phyloP scores from a whole-genome alignment of 2,329 filamentous ascomycete species.

The Stagonosporopsis chrysanthemi region DNA sequence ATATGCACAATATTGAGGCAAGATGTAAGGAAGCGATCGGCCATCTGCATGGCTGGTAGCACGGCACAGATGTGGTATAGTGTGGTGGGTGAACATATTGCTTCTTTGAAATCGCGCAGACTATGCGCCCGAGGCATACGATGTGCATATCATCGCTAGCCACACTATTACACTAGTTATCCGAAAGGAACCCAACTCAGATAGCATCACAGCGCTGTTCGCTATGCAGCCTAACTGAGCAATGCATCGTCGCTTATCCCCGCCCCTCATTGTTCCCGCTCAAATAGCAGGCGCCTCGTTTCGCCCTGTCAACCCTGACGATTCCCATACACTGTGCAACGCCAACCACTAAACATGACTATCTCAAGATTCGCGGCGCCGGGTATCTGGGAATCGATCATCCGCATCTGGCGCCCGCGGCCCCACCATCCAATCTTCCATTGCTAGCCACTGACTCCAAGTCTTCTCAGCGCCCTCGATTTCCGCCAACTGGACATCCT shows the following conservation, averaged over 20 bases:
- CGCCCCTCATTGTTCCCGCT: slow-evolving; percentile 21
- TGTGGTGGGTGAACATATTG: slow-evolving; percentile 3
- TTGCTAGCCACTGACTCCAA: slow-evolving; percentile 95
- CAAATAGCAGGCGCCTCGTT: slow-evolving; percentile 15
- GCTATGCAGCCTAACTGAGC: slow-evolving; percentile 17
- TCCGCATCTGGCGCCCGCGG: slow-evolving; percentile 69
- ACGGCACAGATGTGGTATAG: slow-evolving; percentile 1
- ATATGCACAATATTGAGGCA: neutral
- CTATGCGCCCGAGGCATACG: slow-evolving; percentile 2
- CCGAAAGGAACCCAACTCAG: slow-evolving; percentile 6
- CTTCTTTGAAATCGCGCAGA: slow-evolving; percentile 12
- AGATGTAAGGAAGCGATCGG: neutral
- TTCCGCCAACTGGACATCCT: slow-evolving; percentile 77
- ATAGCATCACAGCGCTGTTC: slow-evolving; percentile 1
- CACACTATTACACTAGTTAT: slow-evolving; percentile 13
- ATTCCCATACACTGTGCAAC: slow-evolving; percentile 27
- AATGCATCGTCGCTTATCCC: slow-evolving; percentile 23
- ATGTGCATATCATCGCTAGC: slow-evolving; percentile 6
- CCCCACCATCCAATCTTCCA: slow-evolving; percentile 99
- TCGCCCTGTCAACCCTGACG: slow-evolving; percentile 19
- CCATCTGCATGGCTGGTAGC: neutral
- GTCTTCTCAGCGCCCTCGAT: slow-evolving; percentile 80
- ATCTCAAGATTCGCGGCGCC: slow-evolving; percentile 32
- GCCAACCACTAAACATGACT: slow-evolving; percentile 30
- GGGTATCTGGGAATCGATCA: slow-evolving; percentile 32